Evolutionary conservation across 345 rosid genomes (phyloP), one percentile per base, ranked within the genome.

Genomic region (Aquilaria malaccensis): DNA sequence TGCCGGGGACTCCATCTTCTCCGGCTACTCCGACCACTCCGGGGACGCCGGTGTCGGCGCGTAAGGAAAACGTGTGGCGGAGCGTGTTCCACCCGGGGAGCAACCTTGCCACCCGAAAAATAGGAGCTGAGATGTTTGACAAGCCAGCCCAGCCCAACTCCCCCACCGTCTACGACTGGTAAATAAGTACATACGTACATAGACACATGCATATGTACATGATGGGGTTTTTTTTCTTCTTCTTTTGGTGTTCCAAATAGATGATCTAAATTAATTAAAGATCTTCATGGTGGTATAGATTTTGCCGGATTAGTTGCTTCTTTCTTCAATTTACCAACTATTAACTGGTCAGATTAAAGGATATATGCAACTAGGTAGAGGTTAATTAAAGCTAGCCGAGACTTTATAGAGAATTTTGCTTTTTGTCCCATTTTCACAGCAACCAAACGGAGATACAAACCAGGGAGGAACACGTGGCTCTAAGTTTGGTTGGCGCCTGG

Each of bases 131-230:
- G 54, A 60, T 83, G 48, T 89, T 87, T 37, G 98, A 93, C 75
- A 85, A 80, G 74, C 96, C 97, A 0, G 1, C 67, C 2, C 84
- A 85, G 52, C 82, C 98, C 0, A 89, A 93, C 80, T 77, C 98
- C 30, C 98, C 98, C 52, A 84, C 97, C 29, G 89, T 87, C 57
- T 93, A 93, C 52, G 98, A 93, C 86, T 93, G 98, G 98, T 93
- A 65, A 37, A 56, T 61, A 32, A 48, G 12, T 49, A 3, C 57
- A 12, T 52, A 11, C 63, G 11, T 71, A 46, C 54, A 14, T 10
- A 43, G 3, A 4, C 51, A 12, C 2, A 12, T 43, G 12, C 9
- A 7, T 31, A 13, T n/a, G 15, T 31, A 6, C 7, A 4, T 6
- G 9, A 13, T n/a, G 11, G 14, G 10, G 46, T n/a, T 56, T 10